These are phyloP conservation scores for Vararia minispora DNA, from an alignment of 768 basidiomycete species.

Conservation along the genomic window DNA sequence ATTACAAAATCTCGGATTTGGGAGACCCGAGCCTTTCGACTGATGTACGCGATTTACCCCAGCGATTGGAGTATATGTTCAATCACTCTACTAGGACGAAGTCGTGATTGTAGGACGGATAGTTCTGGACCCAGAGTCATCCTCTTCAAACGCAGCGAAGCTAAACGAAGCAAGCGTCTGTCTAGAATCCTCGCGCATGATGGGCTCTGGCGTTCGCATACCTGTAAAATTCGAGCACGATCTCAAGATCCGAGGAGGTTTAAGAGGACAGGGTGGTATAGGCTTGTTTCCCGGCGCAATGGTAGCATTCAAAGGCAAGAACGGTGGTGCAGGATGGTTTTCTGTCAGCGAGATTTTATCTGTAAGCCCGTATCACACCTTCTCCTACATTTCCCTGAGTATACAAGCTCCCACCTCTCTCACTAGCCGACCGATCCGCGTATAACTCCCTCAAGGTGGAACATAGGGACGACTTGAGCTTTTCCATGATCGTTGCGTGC, in stretches of 20 bases:
- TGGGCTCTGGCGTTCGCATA: constrained; percentile 57
- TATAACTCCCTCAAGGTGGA: constrained; percentile 24
- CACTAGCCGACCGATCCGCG: constrained; percentile 28
- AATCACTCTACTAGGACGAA: constrained; percentile 22
- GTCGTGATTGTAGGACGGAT: constrained; percentile 20
- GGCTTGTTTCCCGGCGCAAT: constrained; percentile 87
- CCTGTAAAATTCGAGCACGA: constrained; percentile 59
- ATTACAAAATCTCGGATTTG: constrained; percentile 64
- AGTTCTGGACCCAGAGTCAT: constrained; percentile 46
- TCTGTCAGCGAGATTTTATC: constrained; percentile 70
- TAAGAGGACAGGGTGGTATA: constrained; percentile 49
- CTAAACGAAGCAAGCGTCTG: constrained; percentile 63
- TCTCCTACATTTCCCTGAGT: neutral
- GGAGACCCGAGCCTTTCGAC: constrained; percentile 61
- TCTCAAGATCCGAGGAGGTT: constrained; percentile 54
- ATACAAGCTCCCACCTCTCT: constrained; percentile 51
- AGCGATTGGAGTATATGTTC: neutral
- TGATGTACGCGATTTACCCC: constrained; percentile 27
- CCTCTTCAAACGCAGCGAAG: constrained; percentile 41
- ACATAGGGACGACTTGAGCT: constrained; percentile 33
- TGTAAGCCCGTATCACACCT: constrained; percentile 42
- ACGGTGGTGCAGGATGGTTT: constrained; percentile 86
- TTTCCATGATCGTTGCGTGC: constrained; percentile 62
- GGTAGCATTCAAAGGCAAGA: constrained; percentile 76
- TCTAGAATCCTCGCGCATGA: constrained; percentile 77